Evolutionary conservation across 371 early-diverging fungal genomes (phyloP).

Genomic region (Mortierella sp.): DNA sequence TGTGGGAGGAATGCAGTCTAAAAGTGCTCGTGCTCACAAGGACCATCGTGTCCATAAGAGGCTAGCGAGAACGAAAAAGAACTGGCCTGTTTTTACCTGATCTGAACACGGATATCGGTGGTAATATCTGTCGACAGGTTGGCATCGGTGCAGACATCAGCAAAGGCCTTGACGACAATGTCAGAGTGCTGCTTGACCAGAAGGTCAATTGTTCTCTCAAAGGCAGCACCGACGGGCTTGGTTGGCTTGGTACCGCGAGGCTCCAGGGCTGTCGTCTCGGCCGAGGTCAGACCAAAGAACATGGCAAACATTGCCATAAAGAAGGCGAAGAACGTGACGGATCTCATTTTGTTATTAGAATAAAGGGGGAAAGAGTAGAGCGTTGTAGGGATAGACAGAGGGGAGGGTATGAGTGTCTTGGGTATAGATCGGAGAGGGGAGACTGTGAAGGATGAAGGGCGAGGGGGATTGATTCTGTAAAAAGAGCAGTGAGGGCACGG

Average conservation of each 20-base stretch:
- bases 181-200: conserved; percentile 41
- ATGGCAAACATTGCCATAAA: conserved; percentile 57
- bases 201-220: conserved; percentile 41
- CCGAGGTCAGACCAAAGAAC: conserved; percentile 36
- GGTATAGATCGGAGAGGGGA: background rate
- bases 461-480: background rate
- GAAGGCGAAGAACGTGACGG: conserved; percentile 38
- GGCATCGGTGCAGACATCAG: conserved; percentile 53
- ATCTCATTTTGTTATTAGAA: conserved; percentile 33
- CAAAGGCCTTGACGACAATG: conserved; percentile 53
- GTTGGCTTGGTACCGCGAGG: conserved; percentile 27
- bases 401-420: background rate
- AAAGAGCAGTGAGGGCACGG: background rate
- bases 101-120: conserved; percentile 29
- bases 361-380: background rate
- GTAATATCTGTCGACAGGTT: conserved; percentile 32
- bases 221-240: conserved; percentile 24
- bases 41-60: no score
- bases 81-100: conserved; percentile 23
- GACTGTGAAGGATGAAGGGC: background rate
- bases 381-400: background rate
- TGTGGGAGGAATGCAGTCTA: background rate
- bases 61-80: background rate
- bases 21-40: background rate
- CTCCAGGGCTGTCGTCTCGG: background rate